A percentile compares a stretch with the other conserved stretches of the same genome.
These are phyloP conservation scores for Fusarium hainanense DNA, from an alignment of 2,329 filamentous ascomycete genomes.

Conservation along the genomic window DNA sequence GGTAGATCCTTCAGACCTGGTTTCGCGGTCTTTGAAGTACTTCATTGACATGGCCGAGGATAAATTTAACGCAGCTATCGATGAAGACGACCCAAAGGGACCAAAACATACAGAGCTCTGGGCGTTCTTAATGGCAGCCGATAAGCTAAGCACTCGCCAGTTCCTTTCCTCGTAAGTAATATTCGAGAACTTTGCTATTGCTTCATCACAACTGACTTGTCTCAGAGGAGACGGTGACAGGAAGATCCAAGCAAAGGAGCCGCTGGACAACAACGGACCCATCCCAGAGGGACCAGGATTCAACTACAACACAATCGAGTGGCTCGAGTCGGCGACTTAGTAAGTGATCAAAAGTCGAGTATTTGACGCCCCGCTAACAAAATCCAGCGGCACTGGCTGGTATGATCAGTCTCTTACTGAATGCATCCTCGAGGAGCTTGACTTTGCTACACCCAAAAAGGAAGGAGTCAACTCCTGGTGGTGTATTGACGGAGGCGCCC, in stretches of 20 bases:
- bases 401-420: conserved; percentile 39
- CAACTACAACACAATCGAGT: conserved; percentile 42
- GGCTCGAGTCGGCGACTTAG: conserved; percentile 38
- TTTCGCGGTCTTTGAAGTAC: background rate
- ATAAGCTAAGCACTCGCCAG: conserved; percentile 34
- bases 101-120: background rate
- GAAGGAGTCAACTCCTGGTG: conserved; percentile 24
- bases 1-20: background rate
- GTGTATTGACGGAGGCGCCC: conserved; percentile 36
- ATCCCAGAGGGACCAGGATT: background rate
- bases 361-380: background rate
- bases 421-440: conserved; percentile 35
- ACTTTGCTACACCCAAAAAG: conserved; percentile 13
- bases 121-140: conserved; percentile 23
- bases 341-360: background rate
- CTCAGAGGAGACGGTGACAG: background rate
- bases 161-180: conserved; percentile 29
- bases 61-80: background rate
- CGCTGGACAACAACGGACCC: background rate
- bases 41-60: background rate
- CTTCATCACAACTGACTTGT: no score
- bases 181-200: no score
- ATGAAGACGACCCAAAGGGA: conserved; percentile 1
- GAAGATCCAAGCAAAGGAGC: background rate
- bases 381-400: conserved; percentile 32